phyloP scores from a whole-genome alignment of 1,139 yeast genomes.

The Taiozyma sp. region DNA sequence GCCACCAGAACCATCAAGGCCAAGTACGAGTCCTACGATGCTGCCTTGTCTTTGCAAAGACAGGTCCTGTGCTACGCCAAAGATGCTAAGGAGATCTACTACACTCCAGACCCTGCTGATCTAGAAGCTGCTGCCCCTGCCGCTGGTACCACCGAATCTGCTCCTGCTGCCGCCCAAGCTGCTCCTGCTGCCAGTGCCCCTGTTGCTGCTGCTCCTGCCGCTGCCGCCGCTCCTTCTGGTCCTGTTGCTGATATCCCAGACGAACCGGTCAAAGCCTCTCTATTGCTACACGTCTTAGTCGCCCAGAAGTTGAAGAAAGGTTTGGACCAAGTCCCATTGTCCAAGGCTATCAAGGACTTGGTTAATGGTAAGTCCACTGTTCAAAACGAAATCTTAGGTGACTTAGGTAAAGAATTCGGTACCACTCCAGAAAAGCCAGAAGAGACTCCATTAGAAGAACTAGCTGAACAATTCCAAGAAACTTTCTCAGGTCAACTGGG shows the following conservation, averaged over 20 bases:
- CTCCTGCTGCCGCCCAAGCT: constrained; percentile 38
- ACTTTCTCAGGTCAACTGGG: constrained; percentile 85
- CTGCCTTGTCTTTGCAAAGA: constrained; percentile 94
- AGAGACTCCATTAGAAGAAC: constrained; percentile 92
- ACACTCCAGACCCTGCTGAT: constrained; percentile 71
- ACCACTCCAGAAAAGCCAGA: constrained; percentile 98
- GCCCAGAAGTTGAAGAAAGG: constrained; percentile 95
- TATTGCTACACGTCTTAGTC: constrained; percentile 81
- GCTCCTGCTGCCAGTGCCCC: constrained; percentile 36
- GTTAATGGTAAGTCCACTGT: constrained; percentile 98
- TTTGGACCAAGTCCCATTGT: constrained; percentile 75
- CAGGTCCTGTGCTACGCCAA: constrained; percentile 93
- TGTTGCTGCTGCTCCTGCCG: constrained; percentile 44
- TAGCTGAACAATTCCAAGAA: constrained; percentile 93
- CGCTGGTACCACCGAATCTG: constrained; percentile 32
- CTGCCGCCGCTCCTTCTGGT: constrained; percentile 59
- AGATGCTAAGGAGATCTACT: constrained; percentile 94
- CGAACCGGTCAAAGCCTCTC: constrained; percentile 80
- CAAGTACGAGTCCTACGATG: constrained; percentile 95
- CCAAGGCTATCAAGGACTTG: constrained; percentile 92
- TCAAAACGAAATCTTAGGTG: constrained; percentile 97
- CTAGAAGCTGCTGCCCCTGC: constrained; percentile 34
- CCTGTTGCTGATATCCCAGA: constrained; percentile 84
- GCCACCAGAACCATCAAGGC: constrained; percentile 95
- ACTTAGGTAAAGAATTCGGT: constrained; percentile 96